A percentile compares a stretch with the other conserved stretches of the same genome.
Conservation (phyloP, 768 basidiomycete genomes). For the Mycena filopes region DNA sequence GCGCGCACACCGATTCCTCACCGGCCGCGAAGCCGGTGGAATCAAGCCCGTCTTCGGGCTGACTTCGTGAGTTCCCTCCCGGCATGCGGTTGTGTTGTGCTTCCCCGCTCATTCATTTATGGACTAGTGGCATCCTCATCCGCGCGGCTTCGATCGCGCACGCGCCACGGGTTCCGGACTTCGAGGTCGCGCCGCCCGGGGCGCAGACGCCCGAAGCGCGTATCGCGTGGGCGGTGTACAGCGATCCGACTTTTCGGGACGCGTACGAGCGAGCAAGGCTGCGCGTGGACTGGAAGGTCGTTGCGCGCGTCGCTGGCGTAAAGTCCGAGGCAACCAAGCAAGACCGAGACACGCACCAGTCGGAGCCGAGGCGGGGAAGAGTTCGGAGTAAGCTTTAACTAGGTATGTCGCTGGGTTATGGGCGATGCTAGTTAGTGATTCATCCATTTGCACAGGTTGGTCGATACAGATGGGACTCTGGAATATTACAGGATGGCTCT, state of each 20-base stretch:
- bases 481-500: no score
- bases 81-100: background rate
- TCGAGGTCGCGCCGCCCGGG: constrained; percentile 51
- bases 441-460: no score
- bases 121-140: constrained; percentile 57
- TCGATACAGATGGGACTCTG: no score
- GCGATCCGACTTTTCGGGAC: constrained; percentile 47
- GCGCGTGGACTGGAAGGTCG: constrained; percentile 41
- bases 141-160: constrained; percentile 57
- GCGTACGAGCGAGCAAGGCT: constrained; percentile 53
- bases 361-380: no score
- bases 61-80: constrained; percentile 72
- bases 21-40: constrained; percentile 85
- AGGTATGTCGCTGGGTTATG: no score
- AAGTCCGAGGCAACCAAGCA: background rate
- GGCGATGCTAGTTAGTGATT: no score
- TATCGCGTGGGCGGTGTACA: constrained; percentile 57
- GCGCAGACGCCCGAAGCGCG: constrained; percentile 48
- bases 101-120: background rate
- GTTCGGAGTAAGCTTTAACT: constrained; percentile 4
- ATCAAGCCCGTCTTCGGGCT: constrained; percentile 91
- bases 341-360: no score
- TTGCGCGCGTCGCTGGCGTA: constrained; percentile 12
- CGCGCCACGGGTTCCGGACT: constrained; percentile 51
- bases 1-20: constrained; percentile 84